Percentiles rank a stretch among this genome's conserved stretches.
phyloP scores from a whole-genome alignment of 116 monocot species.

The Trichopus zeylanicus region DNA sequence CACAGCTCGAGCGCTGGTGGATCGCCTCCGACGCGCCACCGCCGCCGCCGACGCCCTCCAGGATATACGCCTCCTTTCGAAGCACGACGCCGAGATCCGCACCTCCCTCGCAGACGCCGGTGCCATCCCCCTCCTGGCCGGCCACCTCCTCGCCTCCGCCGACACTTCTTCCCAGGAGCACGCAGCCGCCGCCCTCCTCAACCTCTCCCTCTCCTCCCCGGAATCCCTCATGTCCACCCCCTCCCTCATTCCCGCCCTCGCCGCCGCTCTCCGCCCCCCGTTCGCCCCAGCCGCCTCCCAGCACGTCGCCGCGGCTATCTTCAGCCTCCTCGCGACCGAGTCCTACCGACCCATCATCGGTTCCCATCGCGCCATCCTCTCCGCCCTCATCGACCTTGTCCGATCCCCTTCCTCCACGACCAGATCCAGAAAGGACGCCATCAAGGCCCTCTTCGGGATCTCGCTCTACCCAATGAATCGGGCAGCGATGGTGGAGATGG shows the following conservation, averaged over 20 bases:
- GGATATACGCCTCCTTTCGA: conserved; percentile 51
- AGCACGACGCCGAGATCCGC: conserved; percentile 48
- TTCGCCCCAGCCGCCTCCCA: conserved; percentile 25
- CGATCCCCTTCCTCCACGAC: conserved; percentile 11
- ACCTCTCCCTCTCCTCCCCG: conserved; percentile 50
- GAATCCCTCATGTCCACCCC: conserved; percentile 65
- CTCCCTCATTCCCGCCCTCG: conserved; percentile 47
- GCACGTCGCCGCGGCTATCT: conserved; percentile 57
- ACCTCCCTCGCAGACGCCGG: conserved; percentile 33
- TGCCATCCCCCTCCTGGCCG: conserved; percentile 33
- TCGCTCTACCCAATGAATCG: conserved; percentile 57
- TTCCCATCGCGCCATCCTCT: conserved; percentile 23
- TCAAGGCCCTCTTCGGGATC: conserved; percentile 67
- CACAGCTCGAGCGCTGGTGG: conserved; percentile 33
- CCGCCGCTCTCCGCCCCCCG: conserved; percentile 20
- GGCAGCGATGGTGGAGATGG: conserved; percentile 29
- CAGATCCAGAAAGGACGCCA: conserved; percentile 54
- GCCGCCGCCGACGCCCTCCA: conserved; percentile 24
- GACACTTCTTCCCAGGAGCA: conserved; percentile 21
- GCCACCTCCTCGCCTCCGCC: conserved; percentile 11
- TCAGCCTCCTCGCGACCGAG: conserved; percentile 66
- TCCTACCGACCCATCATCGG: conserved; percentile 64
- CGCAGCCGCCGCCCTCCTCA: conserved; percentile 64
- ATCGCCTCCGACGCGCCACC: conserved; percentile 16
- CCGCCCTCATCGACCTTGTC: conserved; percentile 35